Evolutionary conservation across 192 early-diverging fungal species (phyloP).

Genomic region (Backusella parvicylindrica): DNA sequence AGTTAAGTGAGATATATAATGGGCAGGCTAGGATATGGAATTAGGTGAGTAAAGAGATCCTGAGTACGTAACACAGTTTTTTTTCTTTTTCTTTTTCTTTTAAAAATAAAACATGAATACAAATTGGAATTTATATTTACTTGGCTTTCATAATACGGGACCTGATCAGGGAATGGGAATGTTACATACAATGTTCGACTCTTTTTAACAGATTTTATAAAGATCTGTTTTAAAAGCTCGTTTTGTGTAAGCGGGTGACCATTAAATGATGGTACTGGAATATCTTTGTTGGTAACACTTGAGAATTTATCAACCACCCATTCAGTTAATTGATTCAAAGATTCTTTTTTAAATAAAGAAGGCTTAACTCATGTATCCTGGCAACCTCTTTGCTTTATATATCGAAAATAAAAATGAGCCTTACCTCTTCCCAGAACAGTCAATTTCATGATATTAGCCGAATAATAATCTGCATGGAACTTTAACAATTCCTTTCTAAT

Average conservation of each 20-base stretch:
- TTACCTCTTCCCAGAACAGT: slow-evolving; percentile 70
- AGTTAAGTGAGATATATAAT: slow-evolving; percentile 79
- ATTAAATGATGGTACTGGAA: slow-evolving; percentile 60
- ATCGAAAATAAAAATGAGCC: too few relatives aligned
- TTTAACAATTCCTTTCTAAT: slow-evolving; percentile 74
- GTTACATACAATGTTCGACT: slow-evolving; percentile 61
- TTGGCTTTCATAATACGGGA: slow-evolving; percentile 40
- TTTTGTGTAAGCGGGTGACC: slow-evolving; percentile 66
- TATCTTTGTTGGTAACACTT: slow-evolving; percentile 62
- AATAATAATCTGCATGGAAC: slow-evolving; percentile 86
- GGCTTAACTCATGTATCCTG: neutral
- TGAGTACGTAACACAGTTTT: neutral
- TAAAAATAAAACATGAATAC: neutral
- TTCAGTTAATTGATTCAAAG: slow-evolving; percentile 70
- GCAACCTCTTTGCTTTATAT: neutral
- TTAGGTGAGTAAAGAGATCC: neutral
- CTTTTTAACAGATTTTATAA: slow-evolving; percentile 68
- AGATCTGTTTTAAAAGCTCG: slow-evolving; percentile 58
- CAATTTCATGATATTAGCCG: slow-evolving; percentile 89
- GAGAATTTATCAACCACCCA: slow-evolving; percentile 82
- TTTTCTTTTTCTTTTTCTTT: neutral
- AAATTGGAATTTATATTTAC: slow-evolving; percentile 12
- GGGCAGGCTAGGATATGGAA: slow-evolving; percentile 45
- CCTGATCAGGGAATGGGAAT: slow-evolving; percentile 79
- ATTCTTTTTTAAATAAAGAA: slow-evolving; percentile 42